Percentiles rank a stretch among this genome's conserved stretches.
Conservation (phyloP, 345 rosid genomes). For the Durio zibethinus region DNA sequence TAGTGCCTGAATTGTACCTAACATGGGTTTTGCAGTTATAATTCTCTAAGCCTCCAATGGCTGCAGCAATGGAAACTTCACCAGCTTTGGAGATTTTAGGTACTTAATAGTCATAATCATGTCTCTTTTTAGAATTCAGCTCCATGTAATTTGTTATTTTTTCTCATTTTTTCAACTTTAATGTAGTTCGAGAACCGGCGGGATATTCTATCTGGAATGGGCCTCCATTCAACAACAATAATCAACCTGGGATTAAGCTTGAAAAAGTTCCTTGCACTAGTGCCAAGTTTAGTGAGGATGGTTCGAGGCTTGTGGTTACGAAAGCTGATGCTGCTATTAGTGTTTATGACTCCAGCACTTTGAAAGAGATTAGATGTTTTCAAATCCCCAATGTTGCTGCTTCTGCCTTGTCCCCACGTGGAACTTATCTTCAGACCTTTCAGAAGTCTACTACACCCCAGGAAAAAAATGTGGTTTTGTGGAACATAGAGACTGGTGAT, state of each 20-base stretch:
- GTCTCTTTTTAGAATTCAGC: slow-evolving; percentile 3
- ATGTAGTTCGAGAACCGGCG: slow-evolving; percentile 73
- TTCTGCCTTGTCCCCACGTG: slow-evolving; percentile 64
- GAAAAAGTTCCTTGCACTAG: slow-evolving; percentile 59
- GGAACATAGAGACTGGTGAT: slow-evolving; percentile 67
- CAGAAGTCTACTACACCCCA: slow-evolving; percentile 74
- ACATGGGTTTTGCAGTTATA: slow-evolving; percentile 1
- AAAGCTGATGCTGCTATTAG: slow-evolving; percentile 49
- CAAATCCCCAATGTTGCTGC: slow-evolving; percentile 54
- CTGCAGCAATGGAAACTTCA: slow-evolving; percentile 34
- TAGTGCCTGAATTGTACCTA: neutral
- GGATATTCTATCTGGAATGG: slow-evolving; percentile 79
- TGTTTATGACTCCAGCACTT: slow-evolving; percentile 58
- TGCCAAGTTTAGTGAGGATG: slow-evolving; percentile 68
- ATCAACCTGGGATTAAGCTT: slow-evolving; percentile 56
- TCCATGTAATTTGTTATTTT: neutral
- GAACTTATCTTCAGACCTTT: slow-evolving; percentile 83
- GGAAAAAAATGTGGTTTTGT: slow-evolving; percentile 71
- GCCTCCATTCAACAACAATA: slow-evolving; percentile 64
- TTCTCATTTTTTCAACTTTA: neutral
- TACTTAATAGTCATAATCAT: slow-evolving; percentile 24
- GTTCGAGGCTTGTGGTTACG: slow-evolving; percentile 64
- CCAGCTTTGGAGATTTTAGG: slow-evolving; percentile 78
- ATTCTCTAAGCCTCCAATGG: slow-evolving; percentile 17
- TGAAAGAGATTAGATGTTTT: slow-evolving; percentile 57